phyloP scores from a whole-genome alignment of 352 stramenopile species.

The Pythium myriotylum region DNA sequence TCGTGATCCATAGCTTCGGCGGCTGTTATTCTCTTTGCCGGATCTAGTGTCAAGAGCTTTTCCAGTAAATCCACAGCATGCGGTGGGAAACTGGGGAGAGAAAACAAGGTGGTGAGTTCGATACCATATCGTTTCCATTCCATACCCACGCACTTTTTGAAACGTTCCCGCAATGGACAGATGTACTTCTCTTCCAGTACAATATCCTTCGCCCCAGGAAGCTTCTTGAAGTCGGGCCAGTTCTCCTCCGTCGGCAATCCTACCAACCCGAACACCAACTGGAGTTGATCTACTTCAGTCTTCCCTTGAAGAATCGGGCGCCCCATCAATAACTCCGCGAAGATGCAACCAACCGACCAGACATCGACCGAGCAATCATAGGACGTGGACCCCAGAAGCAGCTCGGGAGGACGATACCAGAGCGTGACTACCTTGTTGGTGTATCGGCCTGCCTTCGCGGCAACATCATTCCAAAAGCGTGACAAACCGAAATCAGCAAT shows the following conservation, averaged over 20 bases:
- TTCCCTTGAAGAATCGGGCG: conserved; percentile 84
- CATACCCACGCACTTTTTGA: conserved; percentile 65
- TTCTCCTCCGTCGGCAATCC: conserved; percentile 80
- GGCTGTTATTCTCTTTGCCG: conserved; percentile 92
- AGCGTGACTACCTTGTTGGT: conserved; percentile 96
- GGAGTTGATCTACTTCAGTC: conserved; percentile 82
- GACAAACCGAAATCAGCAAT: conserved; percentile 84
- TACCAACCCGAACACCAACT: conserved; percentile 80
- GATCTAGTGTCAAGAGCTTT: conserved; percentile 95
- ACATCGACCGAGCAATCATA: conserved; percentile 94
- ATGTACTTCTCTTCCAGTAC: conserved; percentile 81
- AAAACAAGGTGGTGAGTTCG: neutral
- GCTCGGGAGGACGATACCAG: conserved; percentile 94
- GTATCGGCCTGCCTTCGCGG: conserved; percentile 79
- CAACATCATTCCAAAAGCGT: conserved; percentile 86
- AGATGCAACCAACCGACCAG: conserved; percentile 94
- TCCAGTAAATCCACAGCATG: conserved; percentile 90
- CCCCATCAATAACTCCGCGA: conserved; percentile 77
- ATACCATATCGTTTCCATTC: neutral
- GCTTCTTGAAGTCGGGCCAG: conserved; percentile 79
- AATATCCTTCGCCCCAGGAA: conserved; percentile 68
- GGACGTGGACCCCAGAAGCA: conserved; percentile 91
- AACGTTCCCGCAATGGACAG: conserved; percentile 66
- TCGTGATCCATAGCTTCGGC: conserved; percentile 95
- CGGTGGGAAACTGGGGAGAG: conserved; percentile 54